Evolutionary conservation across 768 basidiomycete species (phyloP), one percentile per base, ranked within the genome.

Genomic region (Solioccasus polychromus): DNA sequence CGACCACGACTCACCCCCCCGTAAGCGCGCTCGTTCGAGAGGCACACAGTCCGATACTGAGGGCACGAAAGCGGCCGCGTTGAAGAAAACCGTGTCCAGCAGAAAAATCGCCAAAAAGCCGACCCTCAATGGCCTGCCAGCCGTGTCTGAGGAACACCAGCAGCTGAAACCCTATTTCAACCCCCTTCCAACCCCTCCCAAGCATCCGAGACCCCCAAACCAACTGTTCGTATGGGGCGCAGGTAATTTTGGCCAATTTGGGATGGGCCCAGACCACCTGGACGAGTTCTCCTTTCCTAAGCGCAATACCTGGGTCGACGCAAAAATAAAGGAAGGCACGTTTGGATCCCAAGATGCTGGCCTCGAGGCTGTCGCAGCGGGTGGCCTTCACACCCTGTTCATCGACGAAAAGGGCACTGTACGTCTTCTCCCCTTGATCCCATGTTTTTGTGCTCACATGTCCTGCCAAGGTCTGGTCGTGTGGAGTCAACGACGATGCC

Each of bases 191-290:
- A 66, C 71, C 7, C 74, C 81, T 23, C 77, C 79, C 8, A 59
- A 70, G 37, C 76, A 78, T 45, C 55, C 71, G 35, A 77, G 82
- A 35, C 92, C 91, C 17, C 74, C 83, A 26, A 75, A 80, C 12
- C 76, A 84, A 32, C 73, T 93, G 15, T 95, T 93, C 52, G 84
- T 79, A 8, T 97, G 89, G 80, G 95, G 95, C 7, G 83, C 85
- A 10, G 93, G 92, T 22, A 93, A 95, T 66, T 92, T 92, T 70
- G 94, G 93, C 24, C 94, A 98, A 66, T 87, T 96, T 58, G 96
- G 94, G 25, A 79, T 95, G 72, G 95, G 95, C 29, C 80, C 82
- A 4, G 80, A 83, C 52, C 61, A 70, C 39, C 70, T 92, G 25
- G 81, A 73, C 46, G 91, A 95, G 65, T 75, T 86, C 45, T 68